Conservation (phyloP, 2,329 filamentous ascomycete species). For the Verticillium nonalfalfae region DNA sequence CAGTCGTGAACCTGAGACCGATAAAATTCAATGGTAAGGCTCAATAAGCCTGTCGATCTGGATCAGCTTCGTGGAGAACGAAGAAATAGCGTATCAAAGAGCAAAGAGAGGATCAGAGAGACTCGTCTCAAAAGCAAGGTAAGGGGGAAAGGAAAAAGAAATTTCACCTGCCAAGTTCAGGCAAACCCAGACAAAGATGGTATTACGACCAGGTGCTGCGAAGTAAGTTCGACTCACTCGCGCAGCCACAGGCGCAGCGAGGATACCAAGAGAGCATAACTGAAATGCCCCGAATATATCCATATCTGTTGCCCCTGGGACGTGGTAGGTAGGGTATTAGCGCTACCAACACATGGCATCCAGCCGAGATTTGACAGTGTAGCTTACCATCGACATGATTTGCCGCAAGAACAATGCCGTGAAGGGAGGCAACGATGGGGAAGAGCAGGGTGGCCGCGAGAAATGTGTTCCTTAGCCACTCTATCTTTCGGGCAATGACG, state of each 20-base stretch:
- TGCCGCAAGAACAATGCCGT: slow-evolving; percentile 54
- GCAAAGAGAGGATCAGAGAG: background rate
- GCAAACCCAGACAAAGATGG: slow-evolving; percentile 60
- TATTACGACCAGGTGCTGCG: slow-evolving; percentile 54
- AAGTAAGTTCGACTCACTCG: slow-evolving; percentile 59
- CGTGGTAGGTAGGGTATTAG: background rate
- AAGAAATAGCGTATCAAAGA: too few relatives aligned
- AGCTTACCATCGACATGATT: slow-evolving; percentile 51
- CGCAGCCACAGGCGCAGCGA: slow-evolving; percentile 58
- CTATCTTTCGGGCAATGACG: slow-evolving; percentile 52
- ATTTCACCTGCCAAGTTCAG: slow-evolving; percentile 51
- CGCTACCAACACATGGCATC: background rate
- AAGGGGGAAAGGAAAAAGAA: too few relatives aligned
- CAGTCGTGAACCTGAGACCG: slow-evolving; percentile 32
- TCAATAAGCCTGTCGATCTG: slow-evolving; percentile 41
- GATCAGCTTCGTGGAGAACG: background rate
- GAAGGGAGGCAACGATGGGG: slow-evolving; percentile 57
- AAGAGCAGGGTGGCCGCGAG: slow-evolving; percentile 57
- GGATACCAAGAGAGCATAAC: slow-evolving; percentile 57
- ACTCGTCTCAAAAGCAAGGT: background rate
- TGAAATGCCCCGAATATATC: slow-evolving; percentile 65
- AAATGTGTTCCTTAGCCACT: slow-evolving; percentile 58
- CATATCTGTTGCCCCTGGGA: slow-evolving; percentile 56
- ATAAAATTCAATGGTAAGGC: slow-evolving; percentile 59
- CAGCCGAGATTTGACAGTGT: background rate